These are phyloP conservation scores for Austroboletus festivus DNA, from an alignment of 768 basidiomycete genomes.

Conservation along the genomic window DNA sequence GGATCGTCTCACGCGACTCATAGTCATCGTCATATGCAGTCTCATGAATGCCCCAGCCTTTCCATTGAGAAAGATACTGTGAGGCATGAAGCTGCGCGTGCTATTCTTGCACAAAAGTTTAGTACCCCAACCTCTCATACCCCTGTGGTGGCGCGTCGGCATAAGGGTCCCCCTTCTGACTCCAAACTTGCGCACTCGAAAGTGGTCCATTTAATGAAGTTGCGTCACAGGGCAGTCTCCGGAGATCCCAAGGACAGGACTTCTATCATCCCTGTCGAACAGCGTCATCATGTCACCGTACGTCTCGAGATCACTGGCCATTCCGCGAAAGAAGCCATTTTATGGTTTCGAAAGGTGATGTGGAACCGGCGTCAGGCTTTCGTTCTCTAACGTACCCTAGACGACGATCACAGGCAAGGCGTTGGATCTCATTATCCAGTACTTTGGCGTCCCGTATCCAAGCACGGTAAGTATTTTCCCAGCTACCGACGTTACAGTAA, in stretches of 20 bases:
- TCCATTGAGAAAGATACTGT: conserved; percentile 8
- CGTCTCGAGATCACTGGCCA: conserved; percentile 24
- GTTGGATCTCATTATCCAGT: conserved; percentile 48
- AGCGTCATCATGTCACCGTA: conserved; percentile 59
- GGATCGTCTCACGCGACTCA: conserved; percentile 7
- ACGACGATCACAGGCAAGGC: conserved; percentile 55
- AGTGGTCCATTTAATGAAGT: conserved; percentile 66
- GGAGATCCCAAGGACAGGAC: conserved; percentile 56
- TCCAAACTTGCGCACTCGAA: conserved; percentile 53
- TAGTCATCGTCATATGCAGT: conserved; percentile 66
- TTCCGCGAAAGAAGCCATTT: conserved; percentile 38
- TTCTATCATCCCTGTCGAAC: conserved; percentile 44
- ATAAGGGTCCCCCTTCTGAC: conserved; percentile 41
- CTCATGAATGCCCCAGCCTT: conserved; percentile 51
- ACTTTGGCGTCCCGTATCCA: conserved; percentile 14
- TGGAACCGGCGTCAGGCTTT: neutral
- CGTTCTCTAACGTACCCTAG: conserved; percentile 33
- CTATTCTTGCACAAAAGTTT: conserved; percentile 54
- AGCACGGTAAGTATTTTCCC: conserved; percentile 13
- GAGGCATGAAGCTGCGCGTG: conserved; percentile 49
- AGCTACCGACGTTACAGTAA: neutral
- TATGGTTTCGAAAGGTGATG: conserved; percentile 74
- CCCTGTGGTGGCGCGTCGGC: conserved; percentile 26
- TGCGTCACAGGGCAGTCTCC: conserved; percentile 67
- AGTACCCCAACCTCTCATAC: conserved; percentile 17